These are phyloP conservation scores for Boletus sp. DNA, from an alignment of 1,284 basidiomycete genomes.

Conservation along the genomic window DNA sequence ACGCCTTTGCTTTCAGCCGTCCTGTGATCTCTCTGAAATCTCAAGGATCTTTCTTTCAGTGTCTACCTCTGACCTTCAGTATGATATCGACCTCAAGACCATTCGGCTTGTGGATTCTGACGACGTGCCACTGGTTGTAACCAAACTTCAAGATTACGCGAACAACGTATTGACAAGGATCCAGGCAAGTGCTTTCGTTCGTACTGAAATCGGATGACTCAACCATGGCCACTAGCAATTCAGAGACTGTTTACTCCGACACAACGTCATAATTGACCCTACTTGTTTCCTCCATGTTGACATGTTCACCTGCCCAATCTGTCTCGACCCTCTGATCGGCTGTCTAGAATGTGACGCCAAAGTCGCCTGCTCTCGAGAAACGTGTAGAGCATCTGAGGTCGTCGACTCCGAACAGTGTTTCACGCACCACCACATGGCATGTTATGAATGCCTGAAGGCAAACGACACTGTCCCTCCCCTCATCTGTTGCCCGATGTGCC, in stretches of 20 bases:
- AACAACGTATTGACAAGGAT: conserved; percentile 5
- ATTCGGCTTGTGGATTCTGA: neutral
- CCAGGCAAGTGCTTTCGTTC: conserved; percentile 1
- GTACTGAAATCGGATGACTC: neutral
- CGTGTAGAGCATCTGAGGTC: conserved; percentile 3
- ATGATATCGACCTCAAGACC: conserved; percentile 17
- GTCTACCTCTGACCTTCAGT: neutral
- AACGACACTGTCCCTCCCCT: conserved; percentile 10
- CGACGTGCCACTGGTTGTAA: neutral
- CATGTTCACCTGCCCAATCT: conserved; percentile 23
- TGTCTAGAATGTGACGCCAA: conserved; percentile 18
- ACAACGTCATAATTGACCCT: conserved; percentile 1
- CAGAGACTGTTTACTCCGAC: conserved; percentile 11
- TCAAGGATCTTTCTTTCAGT: conserved; percentile 18
- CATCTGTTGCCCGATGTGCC: conserved; percentile 9
- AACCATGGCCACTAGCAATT: conserved; percentile 13
- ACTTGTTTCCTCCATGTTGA: conserved; percentile 14
- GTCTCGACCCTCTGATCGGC: neutral
- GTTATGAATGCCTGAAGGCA: conserved; percentile 11
- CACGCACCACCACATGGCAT: conserved; percentile 7
- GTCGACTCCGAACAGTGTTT: conserved; percentile 8
- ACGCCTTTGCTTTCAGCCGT: conserved; percentile 20
- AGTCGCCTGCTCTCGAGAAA: conserved; percentile 8
- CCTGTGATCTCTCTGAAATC: conserved; percentile 16
- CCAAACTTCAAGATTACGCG: conserved; percentile 15